Base-by-base conservation (phyloP, 2,329 filamentous ascomycete genomes). In the Pseudogymnoascus sp. region DNA sequence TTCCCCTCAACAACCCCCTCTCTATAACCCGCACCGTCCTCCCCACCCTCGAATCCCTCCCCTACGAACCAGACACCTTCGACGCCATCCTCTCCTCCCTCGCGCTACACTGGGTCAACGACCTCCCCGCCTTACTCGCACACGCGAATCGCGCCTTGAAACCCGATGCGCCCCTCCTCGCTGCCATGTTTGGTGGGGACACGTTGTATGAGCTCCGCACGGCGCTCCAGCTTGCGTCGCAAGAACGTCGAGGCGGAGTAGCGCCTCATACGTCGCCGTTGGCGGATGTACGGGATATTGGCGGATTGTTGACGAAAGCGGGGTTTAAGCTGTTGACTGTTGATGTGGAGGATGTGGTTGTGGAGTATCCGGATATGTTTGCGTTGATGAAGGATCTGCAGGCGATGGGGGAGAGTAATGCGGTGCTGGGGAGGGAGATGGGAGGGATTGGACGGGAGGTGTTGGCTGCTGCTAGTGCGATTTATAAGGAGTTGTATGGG, bases 301-400 rank as follows among this genome's bases (percentile, higher is more conserved):
- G 94, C 1, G 92, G 92, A 1, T 77, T 99, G 61, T 77, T 99
- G 65, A 89, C 90, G 68, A 87, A 87, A 65, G 90, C 93, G 0
- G 92, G 92, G 15, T 99, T 97, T 79, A 95, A 92, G 74, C 88
- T 99, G 79, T 80, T 97, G 69, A 99, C 95, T 0, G 92, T 99
- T 0, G 94, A 99, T 70, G 87, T 99, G 12, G 95, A 99, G 75
- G 94, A 99, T 75, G 95, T 99, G 59, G 85, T 97, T 29, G 91
- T 99, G 31, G 92, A 96, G 73, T 99, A 92, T 72, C 94, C 94
- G 0, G 86, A 93, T 75, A 88, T 83, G 0, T 96, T 96, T 76
- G 86, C 91, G 1, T 78, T 99, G 61, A 96, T 99, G 92, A 82
- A 87, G 69, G 94, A 99, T 74, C 77, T 99, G 62, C 93, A 97